Conservation (phyloP, 768 basidiomycete species). For the Leccinellum albellum region DNA sequence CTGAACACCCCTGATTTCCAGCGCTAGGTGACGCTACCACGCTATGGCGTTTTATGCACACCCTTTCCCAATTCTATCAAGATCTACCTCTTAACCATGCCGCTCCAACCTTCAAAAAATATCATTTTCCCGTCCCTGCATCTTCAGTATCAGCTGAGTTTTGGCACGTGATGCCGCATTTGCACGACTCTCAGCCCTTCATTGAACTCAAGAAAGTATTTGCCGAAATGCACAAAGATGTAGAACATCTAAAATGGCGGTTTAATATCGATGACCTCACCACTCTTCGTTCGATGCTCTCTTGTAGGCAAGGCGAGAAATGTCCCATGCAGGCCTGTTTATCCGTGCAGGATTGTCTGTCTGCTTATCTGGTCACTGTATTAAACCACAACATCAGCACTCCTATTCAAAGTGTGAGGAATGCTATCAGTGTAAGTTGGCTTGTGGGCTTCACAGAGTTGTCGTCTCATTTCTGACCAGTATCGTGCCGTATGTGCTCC, state of each 20-base stretch:
- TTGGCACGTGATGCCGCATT: slow-evolving; percentile 23
- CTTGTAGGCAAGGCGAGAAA: not conserved
- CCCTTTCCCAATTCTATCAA: slow-evolving; percentile 30
- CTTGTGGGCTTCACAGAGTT: not conserved
- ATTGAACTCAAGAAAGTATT: slow-evolving; percentile 19
- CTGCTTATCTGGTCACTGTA: slow-evolving; percentile 23
- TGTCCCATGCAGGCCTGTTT: no score
- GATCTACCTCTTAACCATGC: slow-evolving; percentile 5
- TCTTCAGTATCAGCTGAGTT: slow-evolving; percentile 9
- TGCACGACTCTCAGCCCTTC: slow-evolving; percentile 14
- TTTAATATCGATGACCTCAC: slow-evolving; percentile 8
- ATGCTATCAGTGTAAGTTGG: slow-evolving; percentile 27
- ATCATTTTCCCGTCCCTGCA: slow-evolving; percentile 18
- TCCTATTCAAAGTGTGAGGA: slow-evolving; percentile 21
- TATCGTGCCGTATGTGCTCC: slow-evolving; percentile 17
- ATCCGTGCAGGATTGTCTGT: slow-evolving; percentile 31
- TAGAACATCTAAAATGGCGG: slow-evolving; percentile 17
- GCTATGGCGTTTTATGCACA: slow-evolving; percentile 29
- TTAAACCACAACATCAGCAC: slow-evolving; percentile 14
- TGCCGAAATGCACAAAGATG: slow-evolving; percentile 4
- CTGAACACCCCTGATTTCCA: not conserved
- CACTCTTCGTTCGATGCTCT: slow-evolving; percentile 13
- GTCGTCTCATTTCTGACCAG: slow-evolving; percentile 4
- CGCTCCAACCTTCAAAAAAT: slow-evolving; percentile 25
- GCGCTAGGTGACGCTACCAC: slow-evolving; percentile 27